Evolutionary conservation across 1,139 yeast species (phyloP), one percentile per base, ranked within the genome.

Genomic region (Geotrichum bryndzae): DNA sequence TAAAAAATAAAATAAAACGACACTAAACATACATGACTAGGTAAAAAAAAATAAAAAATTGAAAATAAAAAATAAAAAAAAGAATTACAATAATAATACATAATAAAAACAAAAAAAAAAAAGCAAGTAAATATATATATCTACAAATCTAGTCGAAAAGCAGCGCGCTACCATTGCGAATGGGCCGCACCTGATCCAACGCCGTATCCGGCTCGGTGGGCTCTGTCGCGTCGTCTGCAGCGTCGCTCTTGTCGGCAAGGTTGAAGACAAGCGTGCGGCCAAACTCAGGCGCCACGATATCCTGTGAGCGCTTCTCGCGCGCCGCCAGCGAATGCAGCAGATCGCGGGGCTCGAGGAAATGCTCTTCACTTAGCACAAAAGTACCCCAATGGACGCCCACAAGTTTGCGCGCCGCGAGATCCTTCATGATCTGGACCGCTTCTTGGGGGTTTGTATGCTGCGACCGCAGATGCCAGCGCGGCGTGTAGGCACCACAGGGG

Each of bases 311-410:
- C 11, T 65, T 59, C 25, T 63, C 68, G 18, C 61, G 60, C 54
- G 62, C 64, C 11, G 72, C 75, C 31, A 73, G 66, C 56, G 67
- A 66, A 48, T 72, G 73, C 29, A 84, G 69, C 65, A 76, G 74
- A 61, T 78, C 77, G 67, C 87, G 85, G 0, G 98, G 98, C 72
- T 92, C 97, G 53, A 89, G 72, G 66, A 87, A 90, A 58, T 90
- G 88, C 72, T 92, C 98, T 56, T 92, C 88, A 72, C 96, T 88
- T 66, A 92, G 76, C 53, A 90, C 86, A 75, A 90, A 92, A 0
- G 98, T 92, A 0, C 98, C 98, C 96, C 97, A 92, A 73, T 92
- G 98, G 41, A 92, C 89, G 0, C 98, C 98, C 65, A 88, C 83
- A 77, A 89, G 83, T 67, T 81, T 83, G 61, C 79, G 74, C 2